Evolutionary conservation across 2,329 filamentous ascomycete genomes (phyloP), one percentile per base, ranked within the genome.

Genomic region (Fusarium torreyae): DNA sequence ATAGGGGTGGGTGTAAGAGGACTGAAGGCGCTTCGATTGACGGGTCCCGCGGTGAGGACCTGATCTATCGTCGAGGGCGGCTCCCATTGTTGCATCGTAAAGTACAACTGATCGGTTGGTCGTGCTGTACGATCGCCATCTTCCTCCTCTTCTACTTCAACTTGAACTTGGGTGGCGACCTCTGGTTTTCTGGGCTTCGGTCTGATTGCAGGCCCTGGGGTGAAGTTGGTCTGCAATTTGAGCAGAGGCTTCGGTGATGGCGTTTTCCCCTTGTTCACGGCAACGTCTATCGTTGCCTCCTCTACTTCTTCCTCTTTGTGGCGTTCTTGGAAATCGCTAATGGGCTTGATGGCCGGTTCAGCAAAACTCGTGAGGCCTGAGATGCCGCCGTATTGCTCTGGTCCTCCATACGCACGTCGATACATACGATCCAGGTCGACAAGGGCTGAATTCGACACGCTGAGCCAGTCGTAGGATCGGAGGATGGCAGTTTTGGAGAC

Each of bases 401-500:
- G 73, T 0, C 87, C 87, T 2, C 87, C 87, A 63, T 90, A 90
- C 1, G 85, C 84, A 15, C 82, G 81, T 33, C 82, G 81, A 73
- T 90, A 90, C 81, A 87, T 88, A 57, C 80, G 79, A 61, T 87
- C 84, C 3, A 90, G 84, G 39, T 89, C 87, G 1, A 75, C 70
- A 11, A 91, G 75, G 3, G 87, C 86, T 3, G 77, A 73, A 17
- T 84, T 81, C 33, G 81, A 82, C 39, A 89, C 81, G 17, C 82
- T 82, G n/a, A 89, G 79, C 83, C 87, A 88, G 63, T 85, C 83
- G 65, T 90, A 91, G 3, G 83, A 85, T 13, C 84, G 80, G 48
- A 86, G 76, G 18, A 91, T 79, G 50, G 87, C 83, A 6, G 82
- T 80, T 61, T 85, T 85, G 4, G 80, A 78, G 11, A 90, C 77